Evolutionary conservation across 257 asterid genomes (phyloP), one percentile per base, ranked within the genome.

Genomic region (Solanum pinnatisectum): DNA sequence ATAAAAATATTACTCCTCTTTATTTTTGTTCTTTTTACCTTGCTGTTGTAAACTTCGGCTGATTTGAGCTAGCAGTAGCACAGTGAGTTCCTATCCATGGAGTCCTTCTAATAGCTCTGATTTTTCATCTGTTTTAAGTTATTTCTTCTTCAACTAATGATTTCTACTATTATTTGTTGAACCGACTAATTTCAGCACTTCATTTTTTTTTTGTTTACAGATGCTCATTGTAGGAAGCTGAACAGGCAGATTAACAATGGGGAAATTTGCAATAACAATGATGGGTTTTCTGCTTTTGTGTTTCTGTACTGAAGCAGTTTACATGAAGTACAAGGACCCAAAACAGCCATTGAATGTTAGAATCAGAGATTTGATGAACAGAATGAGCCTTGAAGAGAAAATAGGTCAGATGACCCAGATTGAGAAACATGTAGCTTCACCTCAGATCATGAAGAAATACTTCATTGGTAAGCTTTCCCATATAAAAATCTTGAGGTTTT

Each of bases 361-460:
- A 82, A 65, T 89, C 70, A 86, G 37, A 5, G 89, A 89, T 56
- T 87, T 89, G 85, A 84, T 86, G 84, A 81, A 42, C 8, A 87
- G 91, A 59, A 89, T 89, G 91, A 89, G 84, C 59, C 87, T 89
- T 71, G 79, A 82, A 46, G 91, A 89, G 42, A 89, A 89, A 65
- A 52, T 89, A 39, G 89, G 91, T 20, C 91, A 89, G 86, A 89
- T 89, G 91, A 89, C 87, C 27, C 91, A 89, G 85, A 87, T 89
- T 83, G 91, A 89, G 25, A 72, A 84, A 71, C 52, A 37, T 40
- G 89, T 81, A 32, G 89, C 91, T 70, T 32, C 87, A 33, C 74
- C 87, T 36, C 87, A 82, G 18, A 85, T 87, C 70, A 87, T 85
- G 90, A 63, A 77, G 33, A 81, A 85, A 22, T 77, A 85, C 42